Evolutionary conservation across 257 asterid genomes (phyloP), one percentile per base, ranked within the genome.

Genomic region (Hygrophila difformis): DNA sequence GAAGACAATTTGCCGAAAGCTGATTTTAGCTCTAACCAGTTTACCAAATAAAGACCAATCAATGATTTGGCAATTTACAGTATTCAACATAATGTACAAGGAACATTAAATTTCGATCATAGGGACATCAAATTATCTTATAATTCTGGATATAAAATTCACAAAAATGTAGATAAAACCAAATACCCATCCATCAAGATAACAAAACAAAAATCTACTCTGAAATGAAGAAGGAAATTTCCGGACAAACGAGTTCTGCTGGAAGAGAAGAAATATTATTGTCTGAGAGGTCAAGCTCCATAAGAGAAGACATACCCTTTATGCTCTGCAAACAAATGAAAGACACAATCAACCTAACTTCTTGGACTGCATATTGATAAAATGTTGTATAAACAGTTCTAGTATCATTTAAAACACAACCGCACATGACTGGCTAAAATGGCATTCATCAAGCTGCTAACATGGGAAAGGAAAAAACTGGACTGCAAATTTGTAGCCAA

Each of bases 231-330:
- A 52, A 42, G 51, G 47, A 22, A 3, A 26, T 19, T 34, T 56
- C 1, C 21, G 28, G 17, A 60, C 81, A 57, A 33, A 91, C 98
- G 84, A 91, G 70, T 45, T 77, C 79, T 13, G 98, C 87, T 23
- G 98, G 91, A 67, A 86, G 82, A 18, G 76, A 64, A 52, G 92
- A 68, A 61, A 91, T 72, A 51, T 82, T 78, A 68, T 91, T 91
- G 74, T 91, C 89, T 41, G 96, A 82, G 19, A 91, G 63, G 70
- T 74, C 77, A 48, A 91, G 94, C 71, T 85, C 92, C 6, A 73
- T 33, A 39, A 91, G 89, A 59, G 84, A 71, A 42, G 77, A 70
- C 70, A 91, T 63, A 61, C 66, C 63, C 70, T 72, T 81, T 31
- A 89, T 72, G 56, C 71, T 72, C 98, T 89, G 76, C 75, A 68